phyloP scores from a whole-genome alignment of 352 stramenopile genomes.

The Globisporangium viniferum region DNA sequence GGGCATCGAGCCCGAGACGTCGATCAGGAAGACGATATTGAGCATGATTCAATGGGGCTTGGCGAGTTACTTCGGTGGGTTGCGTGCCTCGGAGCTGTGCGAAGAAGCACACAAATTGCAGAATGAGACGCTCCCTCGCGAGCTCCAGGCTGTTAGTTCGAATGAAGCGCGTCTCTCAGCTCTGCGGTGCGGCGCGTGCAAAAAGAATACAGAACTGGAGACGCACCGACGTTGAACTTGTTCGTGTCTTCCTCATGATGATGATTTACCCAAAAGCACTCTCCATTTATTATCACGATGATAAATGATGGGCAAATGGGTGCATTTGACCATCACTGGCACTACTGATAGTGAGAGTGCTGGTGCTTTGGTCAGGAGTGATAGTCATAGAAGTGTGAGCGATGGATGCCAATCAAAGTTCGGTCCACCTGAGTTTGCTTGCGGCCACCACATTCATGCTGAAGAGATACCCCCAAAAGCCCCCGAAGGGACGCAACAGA shows the following conservation, averaged over 20 bases:
- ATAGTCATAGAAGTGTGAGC: not conserved
- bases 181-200: not conserved
- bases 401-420: not conserved
- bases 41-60: constrained; percentile 28
- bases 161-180: not conserved
- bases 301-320: no score
- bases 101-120: not conserved
- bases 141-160: not conserved
- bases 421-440: not conserved
- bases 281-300: no score
- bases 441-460: no score
- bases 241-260: no score
- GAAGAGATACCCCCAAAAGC: no score
- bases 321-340: no score
- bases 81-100: not conserved
- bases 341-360: not conserved
- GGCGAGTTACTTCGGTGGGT: not conserved
- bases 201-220: not conserved
- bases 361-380: not conserved
- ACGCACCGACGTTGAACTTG: not conserved
- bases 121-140: not conserved
- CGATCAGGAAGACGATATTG: constrained; percentile 65
- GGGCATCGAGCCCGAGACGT: constrained; percentile 71
- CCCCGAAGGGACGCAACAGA: no score
- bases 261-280: no score